Conservation (phyloP, 345 rosid species). For the Ceriops zippeliana region DNA sequence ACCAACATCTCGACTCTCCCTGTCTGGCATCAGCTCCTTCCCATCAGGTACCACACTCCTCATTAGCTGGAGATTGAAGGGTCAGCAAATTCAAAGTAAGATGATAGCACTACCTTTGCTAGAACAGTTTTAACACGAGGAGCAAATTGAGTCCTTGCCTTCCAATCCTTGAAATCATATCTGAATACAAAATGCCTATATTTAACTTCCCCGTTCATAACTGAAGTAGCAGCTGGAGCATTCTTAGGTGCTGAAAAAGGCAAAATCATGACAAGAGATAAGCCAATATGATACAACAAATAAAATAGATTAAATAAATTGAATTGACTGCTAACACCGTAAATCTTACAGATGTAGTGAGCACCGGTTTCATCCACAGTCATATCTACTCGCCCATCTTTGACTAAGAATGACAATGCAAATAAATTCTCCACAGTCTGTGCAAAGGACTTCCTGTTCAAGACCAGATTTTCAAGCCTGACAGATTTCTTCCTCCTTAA, state of each 20-base stretch:
- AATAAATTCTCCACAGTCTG: slow-evolving; percentile 89
- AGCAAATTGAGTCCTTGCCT: slow-evolving; percentile 39
- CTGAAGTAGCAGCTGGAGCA: slow-evolving; percentile 59
- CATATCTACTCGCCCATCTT: slow-evolving; percentile 82
- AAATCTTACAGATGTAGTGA: slow-evolving; percentile 69
- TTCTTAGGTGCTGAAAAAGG: slow-evolving; percentile 64
- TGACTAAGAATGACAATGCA: slow-evolving; percentile 80
- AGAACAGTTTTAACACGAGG: neutral
- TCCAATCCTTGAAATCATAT: slow-evolving; percentile 86
- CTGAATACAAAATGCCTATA: slow-evolving; percentile 84
- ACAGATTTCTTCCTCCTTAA: slow-evolving; percentile 50
- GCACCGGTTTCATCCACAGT: slow-evolving; percentile 50
- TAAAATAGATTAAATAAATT: neutral
- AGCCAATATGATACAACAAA: neutral
- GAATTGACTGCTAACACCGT: neutral
- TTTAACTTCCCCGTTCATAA: slow-evolving; percentile 54
- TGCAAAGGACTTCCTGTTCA: slow-evolving; percentile 77
- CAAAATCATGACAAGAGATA: neutral
- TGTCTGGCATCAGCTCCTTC: slow-evolving; percentile 73
- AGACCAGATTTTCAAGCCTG: slow-evolving; percentile 64
- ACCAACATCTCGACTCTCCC: slow-evolving; percentile 22
- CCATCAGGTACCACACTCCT: slow-evolving; percentile 45
- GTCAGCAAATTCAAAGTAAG: neutral
- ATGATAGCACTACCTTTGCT: neutral
- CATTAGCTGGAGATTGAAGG: slow-evolving; percentile 47